phyloP scores from a whole-genome alignment of 2,329 filamentous ascomycete genomes.

The Scytalidium sp. region DNA sequence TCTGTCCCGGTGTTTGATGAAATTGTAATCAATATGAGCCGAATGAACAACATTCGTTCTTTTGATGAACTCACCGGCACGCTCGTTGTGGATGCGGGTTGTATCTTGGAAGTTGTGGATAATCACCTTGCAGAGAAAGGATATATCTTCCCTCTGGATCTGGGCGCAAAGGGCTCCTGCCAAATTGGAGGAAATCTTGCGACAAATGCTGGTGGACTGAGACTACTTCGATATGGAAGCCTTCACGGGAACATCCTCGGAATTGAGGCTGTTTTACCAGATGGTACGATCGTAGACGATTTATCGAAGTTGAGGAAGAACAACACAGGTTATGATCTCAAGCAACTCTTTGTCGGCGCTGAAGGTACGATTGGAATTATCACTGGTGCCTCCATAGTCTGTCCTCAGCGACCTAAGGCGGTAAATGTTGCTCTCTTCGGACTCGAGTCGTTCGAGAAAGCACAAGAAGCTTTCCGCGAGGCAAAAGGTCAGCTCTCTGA shows the following conservation, averaged over 20 bases:
- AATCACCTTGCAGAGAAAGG: conserved; percentile 77
- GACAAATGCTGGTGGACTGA: conserved; percentile 90
- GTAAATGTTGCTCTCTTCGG: conserved; percentile 96
- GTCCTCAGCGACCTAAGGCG: conserved; percentile 81
- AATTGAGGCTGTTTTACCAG: conserved; percentile 87
- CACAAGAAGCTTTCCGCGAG: conserved; percentile 79
- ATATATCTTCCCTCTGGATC: conserved; percentile 91
- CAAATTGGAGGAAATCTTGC: conserved; percentile 95
- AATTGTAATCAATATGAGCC: conserved; percentile 86
- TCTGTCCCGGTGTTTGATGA: conserved; percentile 98
- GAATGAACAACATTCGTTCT: conserved; percentile 87
- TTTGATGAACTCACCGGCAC: conserved; percentile 94
- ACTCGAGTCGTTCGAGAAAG: conserved; percentile 84
- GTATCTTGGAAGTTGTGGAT: conserved; percentile 86
- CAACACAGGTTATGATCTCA: conserved; percentile 97
- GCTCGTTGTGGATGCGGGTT: conserved; percentile 85
- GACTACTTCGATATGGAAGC: conserved; percentile 88
- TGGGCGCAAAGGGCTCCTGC: conserved; percentile 97
- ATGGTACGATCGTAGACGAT: conserved; percentile 89
- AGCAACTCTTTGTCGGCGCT: conserved; percentile 93
- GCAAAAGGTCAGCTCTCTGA: conserved; percentile 89
- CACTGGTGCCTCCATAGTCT: conserved; percentile 84
- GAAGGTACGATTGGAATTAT: conserved; percentile 96
- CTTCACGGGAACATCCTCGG: conserved; percentile 91
- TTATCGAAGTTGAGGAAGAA: conserved; percentile 90